These are phyloP conservation scores for Aspergillus hancockii DNA, from an alignment of 495 filamentous ascomycete species.

Conservation along the genomic window DNA sequence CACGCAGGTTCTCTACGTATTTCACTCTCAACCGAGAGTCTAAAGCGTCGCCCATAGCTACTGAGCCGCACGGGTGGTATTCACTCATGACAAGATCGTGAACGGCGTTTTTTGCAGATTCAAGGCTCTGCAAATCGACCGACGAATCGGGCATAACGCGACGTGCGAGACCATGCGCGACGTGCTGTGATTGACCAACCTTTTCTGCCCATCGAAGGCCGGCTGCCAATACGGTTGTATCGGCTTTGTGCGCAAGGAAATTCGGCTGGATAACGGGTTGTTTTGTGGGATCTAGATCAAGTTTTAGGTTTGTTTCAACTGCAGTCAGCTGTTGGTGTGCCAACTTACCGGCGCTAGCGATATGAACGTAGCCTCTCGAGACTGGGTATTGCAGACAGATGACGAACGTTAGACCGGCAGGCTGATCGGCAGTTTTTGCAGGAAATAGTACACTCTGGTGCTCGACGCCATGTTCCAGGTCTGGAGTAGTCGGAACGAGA, in stretches of 20 bases:
- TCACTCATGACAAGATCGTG: background rate
- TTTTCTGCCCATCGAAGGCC: background rate
- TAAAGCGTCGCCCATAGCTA: conserved; percentile 33
- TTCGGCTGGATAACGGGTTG: background rate
- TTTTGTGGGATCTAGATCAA: background rate
- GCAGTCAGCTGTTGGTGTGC: background rate
- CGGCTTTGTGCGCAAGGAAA: background rate
- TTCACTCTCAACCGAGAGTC: conserved; percentile 48
- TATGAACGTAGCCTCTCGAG: too few relatives aligned
- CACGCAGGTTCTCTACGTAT: conserved; percentile 46
- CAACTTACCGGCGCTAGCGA: background rate
- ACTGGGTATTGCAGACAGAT: too few relatives aligned
- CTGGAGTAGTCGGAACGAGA: too few relatives aligned
- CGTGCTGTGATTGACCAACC: background rate
- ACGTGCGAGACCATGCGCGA: background rate
- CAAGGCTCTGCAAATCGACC: background rate
- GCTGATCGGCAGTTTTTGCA: too few relatives aligned
- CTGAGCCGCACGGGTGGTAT: background rate
- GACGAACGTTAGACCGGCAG: too few relatives aligned
- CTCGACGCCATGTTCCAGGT: too few relatives aligned
- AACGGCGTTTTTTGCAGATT: background rate
- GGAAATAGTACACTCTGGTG: too few relatives aligned
- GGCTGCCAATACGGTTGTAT: background rate
- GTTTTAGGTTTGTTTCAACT: background rate
- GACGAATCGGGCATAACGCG: background rate